Base-by-base conservation (phyloP, 352 stramenopile species). In the Pythium guiyangense region DNA sequence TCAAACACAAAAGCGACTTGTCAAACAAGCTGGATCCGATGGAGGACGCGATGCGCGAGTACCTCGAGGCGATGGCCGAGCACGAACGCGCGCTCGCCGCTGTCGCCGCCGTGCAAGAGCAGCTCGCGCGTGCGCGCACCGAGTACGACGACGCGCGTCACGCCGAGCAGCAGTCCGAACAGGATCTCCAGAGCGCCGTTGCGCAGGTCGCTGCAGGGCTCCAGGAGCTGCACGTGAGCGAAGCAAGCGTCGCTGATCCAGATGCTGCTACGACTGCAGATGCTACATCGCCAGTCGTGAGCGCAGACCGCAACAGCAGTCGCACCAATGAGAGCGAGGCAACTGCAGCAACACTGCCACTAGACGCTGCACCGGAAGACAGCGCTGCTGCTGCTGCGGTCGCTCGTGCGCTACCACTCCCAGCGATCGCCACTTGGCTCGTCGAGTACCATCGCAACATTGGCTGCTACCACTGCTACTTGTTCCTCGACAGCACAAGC, bases 381-480 rank as follows among this genome's bases (percentile, higher is more conserved):
- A n/a, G n/a, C n/a, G n/a, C n/a, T n/a, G 49, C 6, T 43, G 17
- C 12, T 49, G n/a, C 18, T 39, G 39, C 37, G 17, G 52, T 15
- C 9, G 17, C 12, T 29, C 67, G 4, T 49, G 8, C 52, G 20
- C 27, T 57, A 50, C 51, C 12, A 27, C 4, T 20, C 14, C 52
- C 54, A 9, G 25, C 9, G n/a, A 66, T 80, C 27, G 52, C 37
- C 2, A 45, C 69, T 35, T 82, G 61, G 27, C 22, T 90, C 31
- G 67, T 92, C 20, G 84, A 94, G 63, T 92, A 86, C 27, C 78
- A 94, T 31, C 76, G 72, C 34, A 92, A 94, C 52, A 91, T 94
- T 42, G 81, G 79, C 37, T 90, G 81, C 56, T 94, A 94, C 48
- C 76, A 90, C 56, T 88, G 77, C 54, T 90, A 86, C 57, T 45